These are phyloP conservation scores for Irpex lacteus DNA, from an alignment of 1,284 basidiomycete species.

Conservation along the genomic window DNA sequence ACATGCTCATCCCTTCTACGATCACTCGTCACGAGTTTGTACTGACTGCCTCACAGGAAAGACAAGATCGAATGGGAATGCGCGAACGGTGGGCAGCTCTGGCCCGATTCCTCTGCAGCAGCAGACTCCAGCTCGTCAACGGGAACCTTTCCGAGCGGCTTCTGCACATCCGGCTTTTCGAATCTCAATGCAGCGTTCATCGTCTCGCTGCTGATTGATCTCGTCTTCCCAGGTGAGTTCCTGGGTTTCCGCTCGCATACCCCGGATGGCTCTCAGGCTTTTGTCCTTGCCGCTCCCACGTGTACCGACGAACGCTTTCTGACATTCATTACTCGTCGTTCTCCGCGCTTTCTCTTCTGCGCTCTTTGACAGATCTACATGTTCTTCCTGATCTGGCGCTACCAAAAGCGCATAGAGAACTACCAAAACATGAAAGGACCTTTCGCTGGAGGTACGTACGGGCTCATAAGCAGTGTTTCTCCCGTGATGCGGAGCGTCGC, in stretches of 20 bases:
- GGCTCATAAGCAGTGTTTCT: slow-evolving; percentile 3
- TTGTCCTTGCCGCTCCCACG: slow-evolving; percentile 3
- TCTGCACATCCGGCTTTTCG: slow-evolving; percentile 65
- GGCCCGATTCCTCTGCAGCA: slow-evolving; percentile 43
- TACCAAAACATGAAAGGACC: slow-evolving; percentile 64
- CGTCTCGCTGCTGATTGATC: slow-evolving; percentile 60
- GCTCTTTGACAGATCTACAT: slow-evolving; percentile 54
- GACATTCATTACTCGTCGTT: neutral
- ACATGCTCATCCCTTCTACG: slow-evolving; percentile 5
- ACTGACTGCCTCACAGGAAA: slow-evolving; percentile 41
- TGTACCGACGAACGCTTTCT: slow-evolving; percentile 9
- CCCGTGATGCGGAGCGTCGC: slow-evolving; percentile 6
- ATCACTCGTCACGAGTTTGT: slow-evolving; percentile 4
- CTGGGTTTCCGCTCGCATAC: slow-evolving; percentile 5
- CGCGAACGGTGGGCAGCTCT: slow-evolving; percentile 69
- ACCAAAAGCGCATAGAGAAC: slow-evolving; percentile 65
- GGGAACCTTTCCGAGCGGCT: slow-evolving; percentile 49
- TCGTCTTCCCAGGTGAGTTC: slow-evolving; percentile 63
- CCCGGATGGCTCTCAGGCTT: slow-evolving; percentile 2
- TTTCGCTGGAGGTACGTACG: slow-evolving; percentile 52
- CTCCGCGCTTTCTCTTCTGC: neutral
- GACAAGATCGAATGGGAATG: slow-evolving; percentile 77
- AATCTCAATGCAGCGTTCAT: slow-evolving; percentile 70
- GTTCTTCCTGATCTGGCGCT: slow-evolving; percentile 72
- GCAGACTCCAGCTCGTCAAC: slow-evolving; percentile 36